Conservation (phyloP, 2,329 filamentous ascomycete species). For the Endocalyx cinctus region DNA sequence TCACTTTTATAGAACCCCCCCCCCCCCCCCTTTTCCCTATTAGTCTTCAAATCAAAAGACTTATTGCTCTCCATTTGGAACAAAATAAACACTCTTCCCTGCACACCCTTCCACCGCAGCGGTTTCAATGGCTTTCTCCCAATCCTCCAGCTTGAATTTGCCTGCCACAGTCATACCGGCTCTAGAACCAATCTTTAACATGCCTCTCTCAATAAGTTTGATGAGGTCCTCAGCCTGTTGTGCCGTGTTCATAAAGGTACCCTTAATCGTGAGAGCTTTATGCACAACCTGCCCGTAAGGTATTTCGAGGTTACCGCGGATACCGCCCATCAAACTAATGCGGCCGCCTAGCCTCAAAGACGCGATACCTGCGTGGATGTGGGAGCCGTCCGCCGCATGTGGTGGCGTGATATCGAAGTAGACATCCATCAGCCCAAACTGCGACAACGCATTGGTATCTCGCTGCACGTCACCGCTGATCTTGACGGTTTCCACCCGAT, state of each 20-base stretch:
- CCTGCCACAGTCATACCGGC: too few relatives aligned
- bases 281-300: conserved; percentile 24
- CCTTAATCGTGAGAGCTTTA: conserved; percentile 29
- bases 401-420: conserved; percentile 43
- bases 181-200: conserved; percentile 17
- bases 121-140: too few relatives aligned
- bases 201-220: conserved; percentile 38
- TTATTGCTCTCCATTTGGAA: too few relatives aligned
- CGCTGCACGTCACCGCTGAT: conserved; percentile 35
- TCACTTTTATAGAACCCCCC: too few relatives aligned
- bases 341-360: conserved; percentile 24
- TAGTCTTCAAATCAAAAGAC: too few relatives aligned
- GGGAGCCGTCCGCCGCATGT: conserved; percentile 31
- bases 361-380: conserved; percentile 33
- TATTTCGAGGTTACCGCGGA: conserved; percentile 21
- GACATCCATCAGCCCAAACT: conserved; percentile 31
- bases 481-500: conserved; percentile 33
- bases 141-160: too few relatives aligned
- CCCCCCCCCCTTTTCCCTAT: too few relatives aligned
- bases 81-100: too few relatives aligned
- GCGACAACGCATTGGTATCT: conserved; percentile 26
- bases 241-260: conserved; percentile 42
- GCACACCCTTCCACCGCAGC: too few relatives aligned
- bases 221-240: conserved; percentile 34
- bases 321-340: conserved; percentile 3